Base-by-base conservation (phyloP, 2,329 filamentous ascomycete genomes). In the Fonsecaea nubica region DNA sequence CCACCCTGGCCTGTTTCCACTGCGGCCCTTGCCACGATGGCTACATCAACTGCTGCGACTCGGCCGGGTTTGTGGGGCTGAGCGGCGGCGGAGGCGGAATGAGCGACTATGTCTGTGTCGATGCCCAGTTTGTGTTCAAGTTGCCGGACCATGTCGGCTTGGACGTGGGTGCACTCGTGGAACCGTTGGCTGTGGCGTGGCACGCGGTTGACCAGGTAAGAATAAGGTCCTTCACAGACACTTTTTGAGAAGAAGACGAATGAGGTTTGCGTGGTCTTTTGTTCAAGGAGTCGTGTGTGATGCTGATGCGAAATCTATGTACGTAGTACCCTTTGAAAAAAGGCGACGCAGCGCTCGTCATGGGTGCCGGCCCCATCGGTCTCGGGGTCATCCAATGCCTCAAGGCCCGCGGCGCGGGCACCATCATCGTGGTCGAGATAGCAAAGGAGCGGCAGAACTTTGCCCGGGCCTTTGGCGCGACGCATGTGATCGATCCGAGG, bases 181-280 rank as follows among this genome's bases (percentile, higher is more conserved):
- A 90, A 70, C 88, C 88, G 0, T 77, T 90, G 2, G 80, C 86
- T 0, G 87, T 90, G 0, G 87, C 85, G 8, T 89, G 87, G 87
- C 88, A 90, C 71, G 87, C 86, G 0, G 82, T 88, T 9, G 80
- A 80, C 4, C 77, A 83, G 48, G 58, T 61, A 54, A 25, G 25
- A 25, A 25, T 25, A 25, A 25, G 13, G 58, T 38, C 3, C 52
- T 7, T 33, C 3, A 15, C 21, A n/a, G 30, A n/a, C 30, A n/a
- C 30, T 15, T 15, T 55, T 25, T 25, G 8, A 12, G 7, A 4
- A 9, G 32, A 10, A 7, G 7, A 12, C 32, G 50, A 15, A 32
- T 15, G 32, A 10, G 21, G 1, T 33, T 32, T 25, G 3, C 25
- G 25, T 25, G 25, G 25, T 25, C 25, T 25, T 25, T 25, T 25